These are phyloP conservation scores for Sarcodon sp. DNA, from an alignment of 768 basidiomycete genomes.

Conservation along the genomic window DNA sequence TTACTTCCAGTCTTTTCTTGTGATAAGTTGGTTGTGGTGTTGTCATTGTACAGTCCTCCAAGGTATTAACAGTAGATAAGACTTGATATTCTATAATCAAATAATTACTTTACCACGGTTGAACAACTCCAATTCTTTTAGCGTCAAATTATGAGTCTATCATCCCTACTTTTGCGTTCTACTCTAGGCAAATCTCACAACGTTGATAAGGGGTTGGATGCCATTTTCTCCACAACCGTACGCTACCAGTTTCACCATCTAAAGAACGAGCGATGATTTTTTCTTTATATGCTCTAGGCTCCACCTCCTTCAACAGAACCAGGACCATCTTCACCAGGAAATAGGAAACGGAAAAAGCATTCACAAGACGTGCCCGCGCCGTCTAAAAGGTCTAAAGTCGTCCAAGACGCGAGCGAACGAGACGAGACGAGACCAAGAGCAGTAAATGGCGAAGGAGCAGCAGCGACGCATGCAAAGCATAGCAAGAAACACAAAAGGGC, in stretches of 20 bases:
- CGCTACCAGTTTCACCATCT: not conserved
- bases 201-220: slow-evolving; percentile 34
- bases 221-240: slow-evolving; percentile 20
- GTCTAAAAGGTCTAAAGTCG: not conserved
- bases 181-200: slow-evolving; percentile 21
- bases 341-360: not conserved
- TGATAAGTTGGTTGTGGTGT: too few species aligned
- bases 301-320: not conserved
- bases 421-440: slow-evolving; percentile 2
- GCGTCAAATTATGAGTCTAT: slow-evolving; percentile 33
- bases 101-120: too few species aligned
- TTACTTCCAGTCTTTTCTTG: too few species aligned
- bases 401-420: not conserved
- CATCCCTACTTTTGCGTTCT: slow-evolving; percentile 34
- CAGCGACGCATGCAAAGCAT: slow-evolving; percentile 18
- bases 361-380: not conserved
- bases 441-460: slow-evolving; percentile 10
- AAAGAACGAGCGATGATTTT: not conserved
- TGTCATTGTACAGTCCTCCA: too few species aligned
- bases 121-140: too few species aligned
- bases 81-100: too few species aligned
- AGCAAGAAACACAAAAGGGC: slow-evolving; percentile 19
- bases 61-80: too few species aligned
- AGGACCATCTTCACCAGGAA: not conserved
- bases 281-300: not conserved